Evolutionary conservation across 805 yeast species (phyloP).

Genomic region (Metschnikowia santaceciliae): DNA sequence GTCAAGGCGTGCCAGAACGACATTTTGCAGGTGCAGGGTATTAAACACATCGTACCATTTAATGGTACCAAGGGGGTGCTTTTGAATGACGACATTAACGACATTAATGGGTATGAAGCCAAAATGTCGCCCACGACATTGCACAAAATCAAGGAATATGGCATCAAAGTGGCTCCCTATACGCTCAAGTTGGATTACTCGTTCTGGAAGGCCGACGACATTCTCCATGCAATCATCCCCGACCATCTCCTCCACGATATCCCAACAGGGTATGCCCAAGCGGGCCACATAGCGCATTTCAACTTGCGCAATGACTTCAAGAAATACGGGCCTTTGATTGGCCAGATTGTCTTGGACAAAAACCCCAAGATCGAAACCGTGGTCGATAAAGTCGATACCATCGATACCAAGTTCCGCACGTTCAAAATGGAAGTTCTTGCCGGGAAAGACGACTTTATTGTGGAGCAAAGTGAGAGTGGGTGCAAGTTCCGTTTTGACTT

Average conservation of each 20-base stretch:
- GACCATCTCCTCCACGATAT: constrained; percentile 61
- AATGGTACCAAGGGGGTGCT: constrained; percentile 51
- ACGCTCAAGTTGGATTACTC: constrained; percentile 59
- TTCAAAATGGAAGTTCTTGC: constrained; percentile 93
- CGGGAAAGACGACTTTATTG: constrained; percentile 71
- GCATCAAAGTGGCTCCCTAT: constrained; percentile 49
- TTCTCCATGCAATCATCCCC: constrained; percentile 74
- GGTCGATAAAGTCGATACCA: constrained; percentile 84
- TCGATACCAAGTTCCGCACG: constrained; percentile 84
- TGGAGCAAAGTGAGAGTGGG: constrained; percentile 82
- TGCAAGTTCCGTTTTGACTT: constrained; percentile 87
- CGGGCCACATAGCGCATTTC: constrained; percentile 94
- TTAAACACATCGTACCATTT: constrained; percentile 58
- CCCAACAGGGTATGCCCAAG: constrained; percentile 88
- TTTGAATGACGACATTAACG: constrained; percentile 48
- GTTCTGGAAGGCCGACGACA: constrained; percentile 89
- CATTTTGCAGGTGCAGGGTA: constrained; percentile 64
- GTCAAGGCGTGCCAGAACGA: constrained; percentile 56
- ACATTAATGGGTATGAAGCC: constrained; percentile 31
- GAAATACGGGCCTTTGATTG: constrained; percentile 77
- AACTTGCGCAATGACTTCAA: constrained; percentile 80
- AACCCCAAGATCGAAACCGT: constrained; percentile 80
- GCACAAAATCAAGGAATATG: constrained; percentile 44
- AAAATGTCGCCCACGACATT: constrained; percentile 42
- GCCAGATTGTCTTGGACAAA: constrained; percentile 86